These are phyloP conservation scores for Neonectria sp. DNA, from an alignment of 2,329 filamentous ascomycete genomes.

Conservation along the genomic window DNA sequence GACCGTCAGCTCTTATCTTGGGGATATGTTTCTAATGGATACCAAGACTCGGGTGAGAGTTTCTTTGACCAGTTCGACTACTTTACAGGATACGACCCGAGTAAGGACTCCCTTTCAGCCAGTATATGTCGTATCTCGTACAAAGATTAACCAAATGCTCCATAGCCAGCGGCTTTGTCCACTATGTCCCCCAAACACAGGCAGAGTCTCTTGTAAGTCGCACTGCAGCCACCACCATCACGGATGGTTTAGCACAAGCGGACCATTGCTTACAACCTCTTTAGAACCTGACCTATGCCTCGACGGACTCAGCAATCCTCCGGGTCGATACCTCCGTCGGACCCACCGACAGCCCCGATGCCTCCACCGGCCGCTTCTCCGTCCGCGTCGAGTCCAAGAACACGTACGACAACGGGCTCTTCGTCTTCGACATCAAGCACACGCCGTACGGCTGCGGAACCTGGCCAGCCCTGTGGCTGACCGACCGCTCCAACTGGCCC, in stretches of 20 bases:
- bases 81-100: slow-evolving; percentile 64
- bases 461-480: slow-evolving; percentile 78
- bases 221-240: background rate
- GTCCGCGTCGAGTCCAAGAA: slow-evolving; percentile 74
- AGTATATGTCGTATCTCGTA: background rate
- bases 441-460: slow-evolving; percentile 75
- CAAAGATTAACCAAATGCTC: slow-evolving; percentile 15
- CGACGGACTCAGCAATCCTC: slow-evolving; percentile 67
- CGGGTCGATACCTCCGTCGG: slow-evolving; percentile 73
- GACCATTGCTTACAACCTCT: background rate
- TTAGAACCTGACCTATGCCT: slow-evolving; percentile 76
- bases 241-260: background rate
- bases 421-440: slow-evolving; percentile 77
- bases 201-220: slow-evolving; percentile 59
- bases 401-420: slow-evolving; percentile 74
- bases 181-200: slow-evolving; percentile 64
- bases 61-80: slow-evolving; percentile 73
- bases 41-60: slow-evolving; percentile 61
- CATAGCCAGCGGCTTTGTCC: slow-evolving; percentile 65
- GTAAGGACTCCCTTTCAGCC: slow-evolving; percentile 46
- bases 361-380: slow-evolving; percentile 73
- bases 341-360: slow-evolving; percentile 61
- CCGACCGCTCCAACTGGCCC: slow-evolving; percentile 74
- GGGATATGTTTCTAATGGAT: slow-evolving; percentile 12
- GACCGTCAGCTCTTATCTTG: background rate